Conservation (phyloP, 2,329 filamentous ascomycete species). For the Xylariaceae sp. region DNA sequence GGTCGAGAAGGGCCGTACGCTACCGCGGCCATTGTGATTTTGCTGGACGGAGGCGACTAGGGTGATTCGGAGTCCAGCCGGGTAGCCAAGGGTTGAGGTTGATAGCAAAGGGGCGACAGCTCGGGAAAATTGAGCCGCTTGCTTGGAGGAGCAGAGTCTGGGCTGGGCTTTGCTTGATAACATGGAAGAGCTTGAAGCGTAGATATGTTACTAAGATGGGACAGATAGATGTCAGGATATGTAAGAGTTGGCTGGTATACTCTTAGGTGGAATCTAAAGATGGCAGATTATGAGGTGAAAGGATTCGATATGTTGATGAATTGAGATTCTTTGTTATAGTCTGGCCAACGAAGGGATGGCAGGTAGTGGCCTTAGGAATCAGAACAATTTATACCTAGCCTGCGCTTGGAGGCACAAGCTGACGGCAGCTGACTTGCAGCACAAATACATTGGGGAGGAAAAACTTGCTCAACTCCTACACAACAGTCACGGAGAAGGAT, state of each 20-base stretch:
- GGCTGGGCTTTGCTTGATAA: conserved; percentile 25
- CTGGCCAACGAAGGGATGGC: conserved; percentile 4
- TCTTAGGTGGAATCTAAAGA: background rate
- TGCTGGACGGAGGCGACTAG: conserved; percentile 19
- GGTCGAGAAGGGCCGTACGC: conserved; percentile 42
- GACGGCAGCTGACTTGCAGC: background rate
- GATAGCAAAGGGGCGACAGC: conserved; percentile 21
- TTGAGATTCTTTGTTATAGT: background rate
- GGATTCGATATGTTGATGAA: too few species aligned
- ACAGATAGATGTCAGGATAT: conserved; percentile 2
- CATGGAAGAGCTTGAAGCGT: conserved; percentile 18
- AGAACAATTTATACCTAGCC: background rate
- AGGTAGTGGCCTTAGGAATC: background rate
- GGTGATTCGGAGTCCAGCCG: conserved; percentile 25
- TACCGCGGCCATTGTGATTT: conserved; percentile 16
- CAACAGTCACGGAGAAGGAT: background rate
- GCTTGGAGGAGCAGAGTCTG: conserved; percentile 27
- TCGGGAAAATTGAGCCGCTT: conserved; percentile 25
- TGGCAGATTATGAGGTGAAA: too few species aligned
- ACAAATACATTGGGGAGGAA: background rate
- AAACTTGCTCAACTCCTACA: background rate
- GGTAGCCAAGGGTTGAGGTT: conserved; percentile 22
- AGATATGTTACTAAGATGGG: conserved; percentile 4
- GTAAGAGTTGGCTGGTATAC: background rate
- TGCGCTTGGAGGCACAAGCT: background rate